A percentile compares a stretch with the other conserved stretches of the same genome.
Evolutionary conservation across 176 grass and related monocot species (phyloP).

Genomic region (Pontederia paniculata): DNA sequence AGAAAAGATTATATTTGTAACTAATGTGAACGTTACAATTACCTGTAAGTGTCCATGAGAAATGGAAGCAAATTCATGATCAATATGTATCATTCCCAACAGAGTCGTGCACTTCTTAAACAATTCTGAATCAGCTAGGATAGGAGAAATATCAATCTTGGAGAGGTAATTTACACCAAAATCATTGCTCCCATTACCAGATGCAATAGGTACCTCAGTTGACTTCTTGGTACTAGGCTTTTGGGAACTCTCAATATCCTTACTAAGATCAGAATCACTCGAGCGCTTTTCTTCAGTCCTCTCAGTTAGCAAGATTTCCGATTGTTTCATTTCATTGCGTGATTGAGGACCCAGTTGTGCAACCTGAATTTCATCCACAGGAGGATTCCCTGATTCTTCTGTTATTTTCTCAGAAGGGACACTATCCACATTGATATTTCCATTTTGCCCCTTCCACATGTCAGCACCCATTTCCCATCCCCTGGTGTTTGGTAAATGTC

Average conservation of each 20-base stretch:
- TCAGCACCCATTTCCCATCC: slow-evolving; percentile 46
- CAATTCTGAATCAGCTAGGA: slow-evolving; percentile 60
- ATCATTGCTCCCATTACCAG: slow-evolving; percentile 25
- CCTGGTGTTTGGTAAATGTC: slow-evolving; percentile 29
- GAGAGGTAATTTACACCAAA: slow-evolving; percentile 57
- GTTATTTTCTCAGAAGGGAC: slow-evolving; percentile 36
- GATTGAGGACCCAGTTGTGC: slow-evolving; percentile 23
- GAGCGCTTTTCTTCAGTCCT: slow-evolving; percentile 27
- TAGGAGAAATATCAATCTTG: slow-evolving; percentile 45
- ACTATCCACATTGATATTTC: slow-evolving; percentile 33
- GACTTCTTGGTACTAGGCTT: slow-evolving; percentile 16
- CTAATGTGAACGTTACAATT: background rate
- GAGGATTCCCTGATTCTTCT: slow-evolving; percentile 25
- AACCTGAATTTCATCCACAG: slow-evolving; percentile 27
- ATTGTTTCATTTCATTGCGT: slow-evolving; percentile 16
- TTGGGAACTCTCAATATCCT: slow-evolving; percentile 7
- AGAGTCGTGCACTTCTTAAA: slow-evolving; percentile 47
- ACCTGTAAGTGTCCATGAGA: slow-evolving; percentile 20
- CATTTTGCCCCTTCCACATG: slow-evolving; percentile 44
- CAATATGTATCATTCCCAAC: no score
- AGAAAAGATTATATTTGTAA: background rate
- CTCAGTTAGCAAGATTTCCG: slow-evolving; percentile 25
- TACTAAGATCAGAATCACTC: slow-evolving; percentile 18
- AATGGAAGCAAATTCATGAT: slow-evolving; percentile 2
- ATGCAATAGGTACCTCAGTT: slow-evolving; percentile 18